phyloP scores from a whole-genome alignment of 805 yeast species.

The Metschnikowia rubicola region DNA sequence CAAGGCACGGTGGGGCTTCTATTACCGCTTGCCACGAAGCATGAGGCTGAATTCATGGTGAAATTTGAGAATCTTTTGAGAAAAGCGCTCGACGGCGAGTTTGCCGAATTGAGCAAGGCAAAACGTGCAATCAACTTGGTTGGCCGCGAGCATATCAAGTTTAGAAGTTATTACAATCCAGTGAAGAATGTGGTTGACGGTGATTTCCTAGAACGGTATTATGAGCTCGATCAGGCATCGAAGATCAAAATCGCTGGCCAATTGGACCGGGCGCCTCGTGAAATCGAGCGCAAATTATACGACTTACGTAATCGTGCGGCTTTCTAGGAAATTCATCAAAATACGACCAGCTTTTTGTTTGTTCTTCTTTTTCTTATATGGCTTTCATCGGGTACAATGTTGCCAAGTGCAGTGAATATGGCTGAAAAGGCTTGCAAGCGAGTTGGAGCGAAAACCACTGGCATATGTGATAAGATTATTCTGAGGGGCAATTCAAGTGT shows the following conservation, averaged over 20 bases:
- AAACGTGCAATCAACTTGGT: conserved; percentile 36
- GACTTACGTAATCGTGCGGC: conserved; percentile 49
- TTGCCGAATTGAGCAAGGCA: conserved; percentile 24
- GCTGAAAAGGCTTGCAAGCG: too few relatives aligned
- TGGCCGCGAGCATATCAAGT: conserved; percentile 66
- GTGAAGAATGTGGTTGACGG: conserved; percentile 79
- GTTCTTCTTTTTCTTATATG: too few relatives aligned
- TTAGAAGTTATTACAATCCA: conserved; percentile 80
- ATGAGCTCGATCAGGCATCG: conserved; percentile 28
- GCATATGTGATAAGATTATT: too few relatives aligned
- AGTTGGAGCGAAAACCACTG: too few relatives aligned
- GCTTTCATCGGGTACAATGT: too few relatives aligned
- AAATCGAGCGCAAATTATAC: conserved; percentile 49
- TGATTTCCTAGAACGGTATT: conserved; percentile 68
- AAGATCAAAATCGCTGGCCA: conserved; percentile 38
- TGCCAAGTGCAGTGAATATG: too few relatives aligned
- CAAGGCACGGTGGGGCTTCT: conserved; percentile 80
- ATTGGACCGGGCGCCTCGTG: conserved; percentile 46
- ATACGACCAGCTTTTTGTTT: too few relatives aligned
- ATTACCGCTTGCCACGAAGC: conserved; percentile 59
- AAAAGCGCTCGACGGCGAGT: conserved; percentile 23
- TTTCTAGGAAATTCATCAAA: conserved; percentile 15
- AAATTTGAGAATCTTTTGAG: conserved; percentile 50
- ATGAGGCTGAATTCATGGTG: conserved; percentile 58
- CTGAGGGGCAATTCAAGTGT: too few relatives aligned